Conservation (phyloP, 257 asterid species). For the Ocimum tenuiflorum region DNA sequence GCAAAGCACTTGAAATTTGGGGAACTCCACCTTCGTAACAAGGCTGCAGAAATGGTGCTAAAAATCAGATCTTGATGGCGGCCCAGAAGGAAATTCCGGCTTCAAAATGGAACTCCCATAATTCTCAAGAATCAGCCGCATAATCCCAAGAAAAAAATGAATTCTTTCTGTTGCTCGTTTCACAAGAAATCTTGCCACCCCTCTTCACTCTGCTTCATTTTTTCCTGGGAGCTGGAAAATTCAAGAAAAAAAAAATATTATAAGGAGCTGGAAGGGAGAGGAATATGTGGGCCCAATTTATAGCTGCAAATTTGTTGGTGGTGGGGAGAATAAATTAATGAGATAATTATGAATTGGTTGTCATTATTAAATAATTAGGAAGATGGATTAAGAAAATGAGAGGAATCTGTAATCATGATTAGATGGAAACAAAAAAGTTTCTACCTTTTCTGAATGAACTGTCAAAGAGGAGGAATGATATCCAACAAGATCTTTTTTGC, state of each 20-base stretch:
- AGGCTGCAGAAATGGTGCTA: constrained; percentile 23
- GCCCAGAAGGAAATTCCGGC: constrained; percentile 16
- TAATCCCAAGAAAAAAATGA: constrained; percentile 7
- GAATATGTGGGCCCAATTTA: constrained; percentile 48
- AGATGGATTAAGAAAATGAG: constrained; percentile 14
- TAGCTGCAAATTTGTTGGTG: constrained; percentile 57
- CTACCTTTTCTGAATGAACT: constrained; percentile 15
- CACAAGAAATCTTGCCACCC: constrained; percentile 36
- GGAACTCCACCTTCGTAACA: constrained; percentile 24
- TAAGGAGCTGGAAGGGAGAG: constrained; percentile 4
- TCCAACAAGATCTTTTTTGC: constrained; percentile 18
- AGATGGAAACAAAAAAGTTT: constrained; percentile 7
- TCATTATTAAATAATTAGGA: constrained; percentile 23
- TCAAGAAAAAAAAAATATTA: no score
- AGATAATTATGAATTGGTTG: constrained; percentile 32
- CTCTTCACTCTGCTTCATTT: constrained; percentile 41
- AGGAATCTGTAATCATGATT: constrained; percentile 27
- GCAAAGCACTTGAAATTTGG: constrained; percentile 1
- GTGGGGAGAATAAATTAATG: constrained; percentile 38
- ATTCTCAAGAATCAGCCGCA: constrained; percentile 20
- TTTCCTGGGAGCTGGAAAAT: constrained; percentile 19
- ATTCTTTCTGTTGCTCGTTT: constrained; percentile 2
- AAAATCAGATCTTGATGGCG: constrained; percentile 50
- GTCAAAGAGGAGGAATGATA: constrained; percentile 16
- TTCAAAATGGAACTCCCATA: constrained; percentile 31